Base-by-base conservation (phyloP, 2,329 filamentous ascomycete genomes). In the Penicillium sp. region DNA sequence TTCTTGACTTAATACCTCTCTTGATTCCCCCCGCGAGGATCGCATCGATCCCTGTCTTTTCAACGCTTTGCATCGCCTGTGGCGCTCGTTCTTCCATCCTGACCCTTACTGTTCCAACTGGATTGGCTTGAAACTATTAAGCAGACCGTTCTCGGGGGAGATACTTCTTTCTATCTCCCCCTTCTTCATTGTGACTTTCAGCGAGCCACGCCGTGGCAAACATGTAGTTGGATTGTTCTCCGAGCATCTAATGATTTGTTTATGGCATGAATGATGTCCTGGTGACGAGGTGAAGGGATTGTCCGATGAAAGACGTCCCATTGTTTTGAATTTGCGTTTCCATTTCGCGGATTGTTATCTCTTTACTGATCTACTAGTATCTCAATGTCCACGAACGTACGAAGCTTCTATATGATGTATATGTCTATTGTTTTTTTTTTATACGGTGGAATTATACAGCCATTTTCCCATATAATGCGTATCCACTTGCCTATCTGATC, bases 361-460 rank as follows among this genome's bases (percentile, higher is more conserved):
- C 52, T 51, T 57, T 62, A 59, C 60, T 61, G 58, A 57, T 60
- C 49, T 55, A 55, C 53, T 55, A 61, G 55, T 63, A 58, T 56
- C 54, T 63, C 58, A 58, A 67, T 62, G 59, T 67, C 65, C 59
- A 69, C 57, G 66, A 66, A 68, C 66, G 68, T 63, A 73, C 68
- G 70, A 64, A 71, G 58, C 63, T 48, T 49, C 67, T 70, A 64
- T 65, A 69, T 71, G 69, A 73, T 73, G 70, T 74, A 73, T 67
- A 73, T 66, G 70, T 71, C 72, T 73, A 55, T 55, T 44, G 19
- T 8, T 57, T 25, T 61, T 25, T 31, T 29, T 41, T 6, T 27
- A 25, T 19, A 21, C 12, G 12, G 31, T 29, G n/a, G 42, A 48
- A 35, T 54, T 41, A 23, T 21, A 33, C 17, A 41, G 33, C 51